Percentiles rank a stretch among this genome's conserved stretches.
phyloP scores from a whole-genome alignment of 2,329 filamentous ascomycete species.

The Fusarium sp. region DNA sequence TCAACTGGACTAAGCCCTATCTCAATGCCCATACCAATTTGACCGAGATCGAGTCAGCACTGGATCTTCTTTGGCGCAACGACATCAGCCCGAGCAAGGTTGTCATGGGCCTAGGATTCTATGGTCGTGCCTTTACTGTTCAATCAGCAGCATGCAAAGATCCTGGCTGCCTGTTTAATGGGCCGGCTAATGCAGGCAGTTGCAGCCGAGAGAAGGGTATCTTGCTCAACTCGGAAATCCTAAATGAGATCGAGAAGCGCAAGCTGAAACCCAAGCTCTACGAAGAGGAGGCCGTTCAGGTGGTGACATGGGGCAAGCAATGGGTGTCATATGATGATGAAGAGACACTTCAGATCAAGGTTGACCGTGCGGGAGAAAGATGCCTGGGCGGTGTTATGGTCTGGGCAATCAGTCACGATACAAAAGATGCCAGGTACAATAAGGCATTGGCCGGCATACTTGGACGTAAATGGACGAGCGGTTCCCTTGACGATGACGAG shows the following conservation, averaged over 20 bases:
- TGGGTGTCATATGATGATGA: slow-evolving; percentile 21
- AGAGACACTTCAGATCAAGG: slow-evolving; percentile 15
- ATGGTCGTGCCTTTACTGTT: slow-evolving; percentile 26
- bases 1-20: not conserved
- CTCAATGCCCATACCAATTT: slow-evolving; percentile 33
- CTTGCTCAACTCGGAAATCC: slow-evolving; percentile 12
- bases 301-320: not conserved
- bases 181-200: not conserved
- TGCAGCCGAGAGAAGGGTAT: slow-evolving; percentile 11
- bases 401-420: slow-evolving; percentile 26
- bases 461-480: not conserved
- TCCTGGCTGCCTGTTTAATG: slow-evolving; percentile 14
- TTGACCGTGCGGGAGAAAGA: not conserved
- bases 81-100: slow-evolving; percentile 9
- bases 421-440: slow-evolving; percentile 7
- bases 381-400: slow-evolving; percentile 30
- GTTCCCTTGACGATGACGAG: not conserved
- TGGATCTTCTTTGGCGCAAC: slow-evolving; percentile 27
- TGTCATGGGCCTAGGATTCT: slow-evolving; percentile 16
- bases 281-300: slow-evolving; percentile 13
- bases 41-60: slow-evolving; percentile 9
- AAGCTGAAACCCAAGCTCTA: not conserved
- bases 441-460: slow-evolving; percentile 1
- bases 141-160: not conserved
- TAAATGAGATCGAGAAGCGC: not conserved